Evolutionary conservation across 495 filamentous ascomycete species (phyloP).

Genomic region (Halenospora varia): DNA sequence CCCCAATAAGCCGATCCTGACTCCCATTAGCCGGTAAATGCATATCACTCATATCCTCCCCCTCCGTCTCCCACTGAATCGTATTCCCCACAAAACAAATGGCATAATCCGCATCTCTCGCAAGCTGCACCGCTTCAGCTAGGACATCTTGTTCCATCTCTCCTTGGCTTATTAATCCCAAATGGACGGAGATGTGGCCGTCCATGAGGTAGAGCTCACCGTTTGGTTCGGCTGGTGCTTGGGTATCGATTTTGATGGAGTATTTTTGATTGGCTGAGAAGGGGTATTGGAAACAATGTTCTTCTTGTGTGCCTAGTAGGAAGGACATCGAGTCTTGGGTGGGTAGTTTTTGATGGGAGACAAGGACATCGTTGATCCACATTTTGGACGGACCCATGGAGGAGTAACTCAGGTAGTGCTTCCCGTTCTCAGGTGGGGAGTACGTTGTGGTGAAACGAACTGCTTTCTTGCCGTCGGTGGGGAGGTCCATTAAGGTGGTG

Average conservation of each 20-base stretch:
- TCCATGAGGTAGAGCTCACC: not conserved
- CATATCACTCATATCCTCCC: conserved; percentile 34
- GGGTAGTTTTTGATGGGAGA: not conserved
- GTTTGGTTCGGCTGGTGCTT: conserved; percentile 44
- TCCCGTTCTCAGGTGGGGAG: not conserved
- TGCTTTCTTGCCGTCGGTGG: not conserved
- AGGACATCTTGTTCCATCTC: conserved; percentile 39
- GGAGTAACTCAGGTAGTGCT: not conserved
- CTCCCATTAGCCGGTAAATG: conserved; percentile 42
- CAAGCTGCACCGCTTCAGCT: conserved; percentile 55
- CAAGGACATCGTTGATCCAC: not conserved
- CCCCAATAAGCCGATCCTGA: conserved; percentile 49
- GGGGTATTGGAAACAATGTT: conserved; percentile 48
- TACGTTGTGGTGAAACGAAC: not conserved
- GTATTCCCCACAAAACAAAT: conserved; percentile 63
- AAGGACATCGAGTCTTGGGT: conserved; percentile 28
- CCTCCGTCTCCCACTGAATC: conserved; percentile 45
- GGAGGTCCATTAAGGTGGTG: not conserved
- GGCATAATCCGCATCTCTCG: conserved; percentile 57
- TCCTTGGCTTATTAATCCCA: conserved; percentile 46
- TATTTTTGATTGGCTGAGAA: conserved; percentile 4
- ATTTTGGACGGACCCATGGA: not conserved
- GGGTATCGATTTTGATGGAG: conserved; percentile 24
- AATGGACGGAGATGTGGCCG: conserved; percentile 29
- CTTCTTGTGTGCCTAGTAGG: conserved; percentile 58